Base-by-base conservation (phyloP, 2,329 filamentous ascomycete genomes). In the Lithohypha guttulata region DNA sequence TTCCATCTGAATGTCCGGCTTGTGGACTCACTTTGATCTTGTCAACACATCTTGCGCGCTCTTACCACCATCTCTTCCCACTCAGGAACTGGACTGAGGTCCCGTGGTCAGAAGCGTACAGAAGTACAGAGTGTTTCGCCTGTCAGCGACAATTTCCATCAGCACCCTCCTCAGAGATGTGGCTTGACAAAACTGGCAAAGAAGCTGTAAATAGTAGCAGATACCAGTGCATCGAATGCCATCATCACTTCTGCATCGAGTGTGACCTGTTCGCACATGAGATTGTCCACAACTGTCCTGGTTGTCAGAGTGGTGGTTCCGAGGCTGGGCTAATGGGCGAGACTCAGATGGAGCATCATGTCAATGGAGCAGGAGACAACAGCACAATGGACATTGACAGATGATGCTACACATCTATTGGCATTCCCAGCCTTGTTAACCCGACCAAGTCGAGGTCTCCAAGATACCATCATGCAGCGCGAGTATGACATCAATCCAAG, bases 231-330 rank as follows among this genome's bases (percentile, higher is more conserved):
- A 75, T 81, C 50, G 78, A 80, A n/a, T 98, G 91, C 60, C 63
- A 72, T 2, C 79, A 83, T 43, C 89, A 96, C 62, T 98, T 96
- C 58, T 98, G 91, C 66, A 93, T 98, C 49, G 91, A 98, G 59
- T 98, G 91, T 59, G 91, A 98, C 59, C 77, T 95, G 17, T 95
- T 91, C 63, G 82, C 84, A 17, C 91, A 98, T 58, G 86, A 95
- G 63, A 77, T 93, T 9, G 74, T 94, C 36, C 89, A 98, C 58
- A 96, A 96, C 60, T 98, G 91, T 55, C 87, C 91, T 0, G 89
- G 89, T 0, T 98, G 91, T 59, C 80, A 79, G 49, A 69, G 66
- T 48, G 56, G 51, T 23, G 30, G 41, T 10, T 44, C 50, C 29
- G 36, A 42, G 18, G 50, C 49, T 8, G 46, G 41, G 23, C 31